Evolutionary conservation across 495 filamentous ascomycete species (phyloP).

Genomic region (Annulohypoxylon nitens): DNA sequence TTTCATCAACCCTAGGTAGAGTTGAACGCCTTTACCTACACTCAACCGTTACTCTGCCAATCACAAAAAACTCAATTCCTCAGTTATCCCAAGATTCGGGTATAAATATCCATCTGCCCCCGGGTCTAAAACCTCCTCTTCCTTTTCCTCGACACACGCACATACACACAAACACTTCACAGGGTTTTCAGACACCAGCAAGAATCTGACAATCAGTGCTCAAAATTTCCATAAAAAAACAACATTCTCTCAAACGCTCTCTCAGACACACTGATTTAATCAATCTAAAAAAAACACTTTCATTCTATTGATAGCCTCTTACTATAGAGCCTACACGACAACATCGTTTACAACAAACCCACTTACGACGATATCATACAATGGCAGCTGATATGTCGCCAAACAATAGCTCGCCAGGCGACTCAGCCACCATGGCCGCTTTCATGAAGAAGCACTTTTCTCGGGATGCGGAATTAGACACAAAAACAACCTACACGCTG

Average conservation of each 20-base stretch:
- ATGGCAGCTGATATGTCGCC: not conserved
- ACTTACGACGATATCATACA: not conserved
- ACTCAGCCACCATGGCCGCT: not conserved
- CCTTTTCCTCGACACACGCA: not conserved
- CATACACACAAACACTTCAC: not conserved
- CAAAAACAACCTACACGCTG: not conserved
- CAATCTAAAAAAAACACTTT: no score
- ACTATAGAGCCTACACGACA: not conserved
- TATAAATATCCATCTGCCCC: not conserved
- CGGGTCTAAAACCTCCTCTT: not conserved
- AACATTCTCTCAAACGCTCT: not conserved
- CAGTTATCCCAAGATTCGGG: not conserved
- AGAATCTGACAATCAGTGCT: not conserved
- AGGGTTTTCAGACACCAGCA: not conserved
- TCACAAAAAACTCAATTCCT: not conserved
- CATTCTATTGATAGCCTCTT: not conserved
- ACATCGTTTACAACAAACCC: not conserved
- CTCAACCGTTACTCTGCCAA: not conserved
- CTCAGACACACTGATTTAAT: no score
- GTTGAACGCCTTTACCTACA: not conserved
- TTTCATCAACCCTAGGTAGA: not conserved
- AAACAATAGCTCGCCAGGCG: not conserved
- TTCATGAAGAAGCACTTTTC: no score
- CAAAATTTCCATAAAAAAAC: not conserved
- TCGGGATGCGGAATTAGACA: no score